Conservation (phyloP, 2,329 filamentous ascomycete genomes). For the Kalaharituber pfeilii region DNA sequence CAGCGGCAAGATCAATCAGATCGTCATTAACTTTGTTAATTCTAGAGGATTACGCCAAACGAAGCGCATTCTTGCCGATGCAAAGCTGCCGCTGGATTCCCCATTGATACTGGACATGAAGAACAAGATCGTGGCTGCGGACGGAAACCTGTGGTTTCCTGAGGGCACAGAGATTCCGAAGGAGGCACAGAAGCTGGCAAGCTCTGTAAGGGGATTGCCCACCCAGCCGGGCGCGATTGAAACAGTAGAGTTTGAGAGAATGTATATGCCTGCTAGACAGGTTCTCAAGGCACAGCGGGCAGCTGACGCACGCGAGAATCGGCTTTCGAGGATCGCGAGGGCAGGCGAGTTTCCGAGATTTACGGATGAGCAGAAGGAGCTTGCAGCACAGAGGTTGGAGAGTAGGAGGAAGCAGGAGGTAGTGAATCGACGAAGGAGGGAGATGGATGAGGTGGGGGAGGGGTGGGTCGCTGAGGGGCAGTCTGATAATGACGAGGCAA, state of each 20-base stretch:
- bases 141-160: conserved; percentile 19
- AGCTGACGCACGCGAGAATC: background rate
- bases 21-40: conserved; percentile 16
- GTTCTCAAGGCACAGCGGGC: background rate
- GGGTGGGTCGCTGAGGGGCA: background rate
- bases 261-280: background rate
- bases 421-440: background rate
- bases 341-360: conserved; percentile 4
- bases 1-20: conserved; percentile 17
- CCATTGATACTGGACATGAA: conserved; percentile 16
- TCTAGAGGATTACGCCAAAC: conserved; percentile 13
- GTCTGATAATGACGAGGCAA: background rate
- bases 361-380: conserved; percentile 18
- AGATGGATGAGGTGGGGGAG: background rate
- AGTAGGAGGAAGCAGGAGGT: background rate
- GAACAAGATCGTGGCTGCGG: conserved; percentile 17
- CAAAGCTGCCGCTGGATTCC: conserved; percentile 12
- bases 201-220: background rate
- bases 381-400: conserved; percentile 8
- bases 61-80: conserved; percentile 17
- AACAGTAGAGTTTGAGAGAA: conserved; percentile 16
- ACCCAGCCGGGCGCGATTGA: conserved; percentile 7
- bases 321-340: background rate
- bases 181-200: background rate
- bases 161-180: conserved; percentile 16